These are phyloP conservation scores for Klebsormidium nitens DNA, from an alignment of 139 green algal species.

Conservation along the genomic window DNA sequence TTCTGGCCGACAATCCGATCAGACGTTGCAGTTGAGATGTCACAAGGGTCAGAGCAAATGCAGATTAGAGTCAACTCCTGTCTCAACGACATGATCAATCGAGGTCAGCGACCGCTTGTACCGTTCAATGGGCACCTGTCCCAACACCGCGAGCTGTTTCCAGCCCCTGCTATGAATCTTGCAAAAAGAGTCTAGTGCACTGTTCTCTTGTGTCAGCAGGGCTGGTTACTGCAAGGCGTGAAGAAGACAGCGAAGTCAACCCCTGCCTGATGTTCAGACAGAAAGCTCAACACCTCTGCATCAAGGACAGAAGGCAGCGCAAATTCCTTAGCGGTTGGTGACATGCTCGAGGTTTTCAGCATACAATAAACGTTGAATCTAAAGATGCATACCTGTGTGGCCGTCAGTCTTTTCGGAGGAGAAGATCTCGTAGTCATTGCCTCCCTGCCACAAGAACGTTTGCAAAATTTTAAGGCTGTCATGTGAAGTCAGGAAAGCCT, in stretches of 20 bases:
- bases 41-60: too few relatives aligned
- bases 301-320: not conserved
- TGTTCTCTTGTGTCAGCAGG: constrained; percentile 26
- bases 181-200: constrained; percentile 36
- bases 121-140: too few relatives aligned
- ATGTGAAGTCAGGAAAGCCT: not conserved
- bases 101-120: too few relatives aligned
- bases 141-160: not conserved
- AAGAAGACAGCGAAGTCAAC: not conserved
- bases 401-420: constrained; percentile 72
- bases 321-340: not conserved
- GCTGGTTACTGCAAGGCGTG: constrained; percentile 41
- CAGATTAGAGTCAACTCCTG: too few relatives aligned
- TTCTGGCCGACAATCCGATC: too few relatives aligned
- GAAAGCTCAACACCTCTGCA: not conserved
- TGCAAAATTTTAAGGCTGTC: not conserved
- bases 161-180: too few relatives aligned
- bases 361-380: not conserved
- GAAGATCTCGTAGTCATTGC: constrained; percentile 99
- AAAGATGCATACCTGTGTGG: constrained; percentile 72
- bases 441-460: constrained; percentile 61
- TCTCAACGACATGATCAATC: too few relatives aligned
- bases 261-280: not conserved
- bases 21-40: too few relatives aligned
- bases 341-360: not conserved